These are phyloP conservation scores for Solanum rostratum DNA, from an alignment of 257 asterid species.

Conservation along the genomic window DNA sequence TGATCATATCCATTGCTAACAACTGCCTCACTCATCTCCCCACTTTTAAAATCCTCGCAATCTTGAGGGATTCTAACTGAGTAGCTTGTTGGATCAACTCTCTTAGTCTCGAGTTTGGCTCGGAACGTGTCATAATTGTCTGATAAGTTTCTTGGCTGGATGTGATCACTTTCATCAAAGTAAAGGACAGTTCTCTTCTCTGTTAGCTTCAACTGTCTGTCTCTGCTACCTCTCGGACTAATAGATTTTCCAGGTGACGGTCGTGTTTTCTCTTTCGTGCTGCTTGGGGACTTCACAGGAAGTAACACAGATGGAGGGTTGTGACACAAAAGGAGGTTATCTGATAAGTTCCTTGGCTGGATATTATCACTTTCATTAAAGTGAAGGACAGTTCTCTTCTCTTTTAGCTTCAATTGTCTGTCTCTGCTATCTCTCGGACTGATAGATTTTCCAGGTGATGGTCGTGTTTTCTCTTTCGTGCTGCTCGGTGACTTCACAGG, in stretches of 20 bases:
- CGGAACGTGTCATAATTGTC: slow-evolving; percentile 17
- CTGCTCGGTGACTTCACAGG: slow-evolving; percentile 78
- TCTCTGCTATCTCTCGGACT: slow-evolving; percentile 23
- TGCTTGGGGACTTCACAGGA: slow-evolving; percentile 77
- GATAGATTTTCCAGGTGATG: slow-evolving; percentile 43
- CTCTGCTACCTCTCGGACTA: slow-evolving; percentile 22
- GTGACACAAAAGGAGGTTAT: slow-evolving; percentile 24
- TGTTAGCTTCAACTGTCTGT: slow-evolving; percentile 26
- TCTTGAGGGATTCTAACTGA: slow-evolving; percentile 52
- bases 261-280: slow-evolving; percentile 30
- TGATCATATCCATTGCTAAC: slow-evolving; percentile 35
- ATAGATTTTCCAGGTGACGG: slow-evolving; percentile 41
- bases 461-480: slow-evolving; percentile 28
- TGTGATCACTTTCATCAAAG: slow-evolving; percentile 37
- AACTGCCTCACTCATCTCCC: slow-evolving; percentile 43
- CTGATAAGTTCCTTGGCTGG: slow-evolving; percentile 20
- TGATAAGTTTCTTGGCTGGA: slow-evolving; percentile 17
- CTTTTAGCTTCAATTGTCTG: slow-evolving; percentile 31
- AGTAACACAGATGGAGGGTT: slow-evolving; percentile 66
- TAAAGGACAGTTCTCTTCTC: slow-evolving; percentile 46
- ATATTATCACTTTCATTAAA: slow-evolving; percentile 35
- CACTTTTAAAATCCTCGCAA: slow-evolving; percentile 68
- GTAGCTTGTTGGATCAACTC: slow-evolving; percentile 73
- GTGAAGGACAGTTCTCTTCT: slow-evolving; percentile 39
- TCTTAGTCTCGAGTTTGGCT: slow-evolving; percentile 53